A percentile compares a stretch with the other conserved stretches of the same genome.
Evolutionary conservation across 441 rosid genomes (phyloP).

Genomic region (Rhodomyrtus psidioides): DNA sequence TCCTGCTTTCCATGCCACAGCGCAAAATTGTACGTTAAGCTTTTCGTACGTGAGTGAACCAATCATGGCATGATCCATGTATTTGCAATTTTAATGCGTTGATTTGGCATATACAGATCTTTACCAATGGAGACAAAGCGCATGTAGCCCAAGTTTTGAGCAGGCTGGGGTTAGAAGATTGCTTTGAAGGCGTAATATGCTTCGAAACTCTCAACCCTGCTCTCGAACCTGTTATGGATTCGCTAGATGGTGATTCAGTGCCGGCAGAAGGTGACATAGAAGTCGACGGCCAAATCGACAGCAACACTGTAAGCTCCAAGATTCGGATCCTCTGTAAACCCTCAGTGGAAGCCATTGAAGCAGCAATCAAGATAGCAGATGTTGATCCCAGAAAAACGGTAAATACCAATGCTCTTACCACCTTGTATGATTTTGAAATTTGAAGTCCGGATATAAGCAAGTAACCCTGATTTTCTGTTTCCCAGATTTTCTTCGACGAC

Average conservation of each 20-base stretch:
- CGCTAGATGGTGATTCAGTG: constrained; percentile 10
- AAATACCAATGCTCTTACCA: neutral
- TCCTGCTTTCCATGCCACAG: constrained; percentile 53
- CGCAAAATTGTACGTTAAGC: constrained; percentile 40
- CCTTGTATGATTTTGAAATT: no score
- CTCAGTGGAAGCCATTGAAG: constrained; percentile 43
- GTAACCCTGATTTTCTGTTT: neutral
- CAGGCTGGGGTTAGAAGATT: constrained; percentile 48
- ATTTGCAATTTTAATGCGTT: neutral
- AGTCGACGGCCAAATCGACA: neutral
- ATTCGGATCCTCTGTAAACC: constrained; percentile 50
- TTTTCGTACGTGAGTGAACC: neutral
- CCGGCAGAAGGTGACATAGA: constrained; percentile 7
- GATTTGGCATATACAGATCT: constrained; percentile 26
- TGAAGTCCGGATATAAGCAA: neutral
- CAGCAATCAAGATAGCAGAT: constrained; percentile 41
- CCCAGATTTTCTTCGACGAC: constrained; percentile 87
- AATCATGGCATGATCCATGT: neutral
- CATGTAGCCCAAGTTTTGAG: constrained; percentile 35
- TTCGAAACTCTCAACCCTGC: constrained; percentile 61
- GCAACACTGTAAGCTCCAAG: constrained; percentile 4
- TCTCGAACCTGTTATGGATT: constrained; percentile 14
- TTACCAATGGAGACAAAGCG: constrained; percentile 52
- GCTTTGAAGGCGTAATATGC: constrained; percentile 65
- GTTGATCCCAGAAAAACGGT: constrained; percentile 54